Conservation (phyloP, 2,329 filamentous ascomycete species). For the Tolypocladium ovalisporum region DNA sequence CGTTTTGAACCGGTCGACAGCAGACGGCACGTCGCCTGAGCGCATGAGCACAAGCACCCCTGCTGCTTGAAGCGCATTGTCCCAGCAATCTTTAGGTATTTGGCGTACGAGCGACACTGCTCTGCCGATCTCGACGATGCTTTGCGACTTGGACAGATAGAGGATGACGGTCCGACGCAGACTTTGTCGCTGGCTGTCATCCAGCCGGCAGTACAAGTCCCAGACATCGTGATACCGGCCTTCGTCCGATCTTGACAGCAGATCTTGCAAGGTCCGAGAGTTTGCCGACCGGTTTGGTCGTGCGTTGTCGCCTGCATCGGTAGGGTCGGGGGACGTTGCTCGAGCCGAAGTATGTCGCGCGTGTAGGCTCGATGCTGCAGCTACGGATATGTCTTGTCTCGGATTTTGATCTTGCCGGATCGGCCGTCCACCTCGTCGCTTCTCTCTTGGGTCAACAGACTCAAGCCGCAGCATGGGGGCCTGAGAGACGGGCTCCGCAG, state of each 20-base stretch:
- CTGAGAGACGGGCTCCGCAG: slow-evolving; percentile 2
- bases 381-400: not conserved
- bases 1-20: slow-evolving; percentile 27
- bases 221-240: slow-evolving; percentile 30
- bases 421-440: not conserved
- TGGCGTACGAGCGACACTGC: slow-evolving; percentile 32
- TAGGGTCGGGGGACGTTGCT: not conserved
- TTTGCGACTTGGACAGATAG: slow-evolving; percentile 31
- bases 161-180: slow-evolving; percentile 23
- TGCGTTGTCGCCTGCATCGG: not conserved
- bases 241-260: slow-evolving; percentile 14
- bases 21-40: slow-evolving; percentile 24
- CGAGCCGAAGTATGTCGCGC: not conserved
- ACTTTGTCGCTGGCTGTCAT: slow-evolving; percentile 15
- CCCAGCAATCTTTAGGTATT: slow-evolving; percentile 26
- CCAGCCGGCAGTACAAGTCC: slow-evolving; percentile 28
- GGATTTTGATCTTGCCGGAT: not conserved
- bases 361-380: not conserved
- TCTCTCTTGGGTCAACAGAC: not conserved
- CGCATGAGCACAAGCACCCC: slow-evolving; percentile 31
- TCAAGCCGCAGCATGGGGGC: not conserved
- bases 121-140: slow-evolving; percentile 32
- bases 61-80: slow-evolving; percentile 25
- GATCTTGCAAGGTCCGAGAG: slow-evolving; percentile 3
- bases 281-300: not conserved